Base-by-base conservation (phyloP, 1,139 yeast species). In the Trichomonascaceae sp. region DNA sequence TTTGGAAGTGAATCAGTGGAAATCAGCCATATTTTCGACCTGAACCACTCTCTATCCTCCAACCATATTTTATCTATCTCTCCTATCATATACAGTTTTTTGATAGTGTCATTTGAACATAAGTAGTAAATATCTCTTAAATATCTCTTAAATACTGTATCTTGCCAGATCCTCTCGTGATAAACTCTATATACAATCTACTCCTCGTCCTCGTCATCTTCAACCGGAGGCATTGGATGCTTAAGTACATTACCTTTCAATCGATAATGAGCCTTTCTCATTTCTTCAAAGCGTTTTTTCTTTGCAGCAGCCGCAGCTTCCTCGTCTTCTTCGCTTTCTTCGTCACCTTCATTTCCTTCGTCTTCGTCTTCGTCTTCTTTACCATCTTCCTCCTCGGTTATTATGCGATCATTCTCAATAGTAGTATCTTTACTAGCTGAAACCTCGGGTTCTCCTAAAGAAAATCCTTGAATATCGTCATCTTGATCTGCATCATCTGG, bases 191-290 rank as follows among this genome's bases (percentile, higher is more conserved):
- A 15, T 38, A 15, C 17, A 48, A 24, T 20, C 12, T 61, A 65
- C 8, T 62, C 64, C 12, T 60, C 66, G 13, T 60, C 66, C 12
- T 60, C 68, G 18, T 65, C 71, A 7, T 60, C 65, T n/a, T 60
- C 63, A 9, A 59, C 61, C 3, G 61, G 61, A 8, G 63, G 62
- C 50, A 58, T 53, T 17, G 63, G 64, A 10, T 63, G 61, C 47
- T 61, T 59, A 17, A 70, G 60, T 10, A 65, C 66, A 20, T 80
- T 82, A 49, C 78, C 93, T 65, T 84, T 86, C 74, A 84, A 71
- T 63, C 84, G 87, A 67, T 88, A 88, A 68, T 88, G 96, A 53
- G 79, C 73, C 65, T 85, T 87, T 62, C 96, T 79, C 78, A 81
- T 75, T 61, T 84, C 86, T 65, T 87, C 95, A 64, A 89, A 89